phyloP scores from a whole-genome alignment of 768 basidiomycete species.

The Auriscalpium orientale region DNA sequence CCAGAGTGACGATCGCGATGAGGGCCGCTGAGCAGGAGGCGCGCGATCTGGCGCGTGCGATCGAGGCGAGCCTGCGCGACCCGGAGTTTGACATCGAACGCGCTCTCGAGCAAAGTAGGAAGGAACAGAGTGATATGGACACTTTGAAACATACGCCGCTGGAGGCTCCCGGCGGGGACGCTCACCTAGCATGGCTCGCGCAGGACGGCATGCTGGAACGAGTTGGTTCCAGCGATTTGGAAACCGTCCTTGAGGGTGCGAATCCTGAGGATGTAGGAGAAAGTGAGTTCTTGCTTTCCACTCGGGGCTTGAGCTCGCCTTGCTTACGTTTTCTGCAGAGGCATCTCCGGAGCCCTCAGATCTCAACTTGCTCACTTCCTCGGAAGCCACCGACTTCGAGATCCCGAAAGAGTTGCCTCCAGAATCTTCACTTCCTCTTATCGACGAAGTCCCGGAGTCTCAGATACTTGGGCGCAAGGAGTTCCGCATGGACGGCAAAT shows the following conservation, averaged over 20 bases:
- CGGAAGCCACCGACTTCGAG: neutral
- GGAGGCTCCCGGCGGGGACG: conserved; percentile 13
- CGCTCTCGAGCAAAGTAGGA: conserved; percentile 17
- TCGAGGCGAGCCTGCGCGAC: conserved; percentile 38
- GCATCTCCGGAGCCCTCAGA: too few species aligned
- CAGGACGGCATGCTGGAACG: conserved; percentile 20
- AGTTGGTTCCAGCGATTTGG: conserved; percentile 2
- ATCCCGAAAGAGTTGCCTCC: neutral
- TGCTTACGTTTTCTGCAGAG: neutral
- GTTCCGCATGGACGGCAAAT: conserved; percentile 45
- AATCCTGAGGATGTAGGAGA: neutral
- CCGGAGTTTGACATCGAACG: conserved; percentile 11
- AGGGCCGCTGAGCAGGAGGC: conserved; percentile 27
- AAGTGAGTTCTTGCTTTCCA: neutral
- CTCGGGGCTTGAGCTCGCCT: neutral
- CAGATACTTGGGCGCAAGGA: conserved; percentile 58
- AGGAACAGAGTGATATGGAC: neutral
- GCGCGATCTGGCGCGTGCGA: conserved; percentile 35
- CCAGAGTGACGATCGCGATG: neutral
- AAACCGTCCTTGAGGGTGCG: neutral
- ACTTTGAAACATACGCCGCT: neutral
- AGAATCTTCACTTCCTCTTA: neutral
- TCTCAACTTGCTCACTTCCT: too few species aligned
- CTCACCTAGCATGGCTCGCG: conserved; percentile 24
- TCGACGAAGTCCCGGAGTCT: conserved; percentile 3